phyloP scores from a whole-genome alignment of 768 basidiomycete genomes.

The Kwoniella bestiolae region DNA sequence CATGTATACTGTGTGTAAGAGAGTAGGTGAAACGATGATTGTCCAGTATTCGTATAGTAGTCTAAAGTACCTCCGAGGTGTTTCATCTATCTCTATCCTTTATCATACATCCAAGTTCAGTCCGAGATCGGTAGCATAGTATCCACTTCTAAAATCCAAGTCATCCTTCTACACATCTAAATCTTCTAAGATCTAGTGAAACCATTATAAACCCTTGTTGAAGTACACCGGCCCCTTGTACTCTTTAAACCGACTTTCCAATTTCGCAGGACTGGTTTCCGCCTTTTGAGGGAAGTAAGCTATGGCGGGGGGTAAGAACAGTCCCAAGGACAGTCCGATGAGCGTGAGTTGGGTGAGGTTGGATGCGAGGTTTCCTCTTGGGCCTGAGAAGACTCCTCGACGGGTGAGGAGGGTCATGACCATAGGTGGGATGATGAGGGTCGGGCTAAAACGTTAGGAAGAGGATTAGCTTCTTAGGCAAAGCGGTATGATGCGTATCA shows the following conservation, averaged over 20 bases:
- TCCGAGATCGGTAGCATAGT: too few species aligned
- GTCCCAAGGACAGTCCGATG: slow-evolving; percentile 58
- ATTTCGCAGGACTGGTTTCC: slow-evolving; percentile 52
- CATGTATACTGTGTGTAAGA: background rate
- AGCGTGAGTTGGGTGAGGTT: slow-evolving; percentile 54
- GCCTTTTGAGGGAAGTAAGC: slow-evolving; percentile 59
- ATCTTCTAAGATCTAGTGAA: background rate
- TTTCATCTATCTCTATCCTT: background rate
- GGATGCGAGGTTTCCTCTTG: slow-evolving; percentile 46
- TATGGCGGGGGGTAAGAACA: slow-evolving; percentile 60
- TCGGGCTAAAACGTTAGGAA: slow-evolving; percentile 58
- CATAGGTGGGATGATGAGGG: slow-evolving; percentile 59
- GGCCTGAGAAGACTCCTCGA: slow-evolving; percentile 55
- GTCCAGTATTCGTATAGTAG: too few species aligned
- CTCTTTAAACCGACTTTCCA: slow-evolving; percentile 54
- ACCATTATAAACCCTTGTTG: slow-evolving; percentile 58
- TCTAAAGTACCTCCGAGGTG: background rate
- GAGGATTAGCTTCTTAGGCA: too few species aligned
- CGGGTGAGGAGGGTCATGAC: slow-evolving; percentile 57
- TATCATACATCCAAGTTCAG: background rate
- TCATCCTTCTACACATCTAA: background rate
- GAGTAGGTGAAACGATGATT: background rate
- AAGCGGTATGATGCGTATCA: too few species aligned
- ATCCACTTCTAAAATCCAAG: too few species aligned
- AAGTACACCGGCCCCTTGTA: slow-evolving; percentile 56